Conservation (phyloP, 495 filamentous ascomycete genomes). For the Apiosordaria backusii region DNA sequence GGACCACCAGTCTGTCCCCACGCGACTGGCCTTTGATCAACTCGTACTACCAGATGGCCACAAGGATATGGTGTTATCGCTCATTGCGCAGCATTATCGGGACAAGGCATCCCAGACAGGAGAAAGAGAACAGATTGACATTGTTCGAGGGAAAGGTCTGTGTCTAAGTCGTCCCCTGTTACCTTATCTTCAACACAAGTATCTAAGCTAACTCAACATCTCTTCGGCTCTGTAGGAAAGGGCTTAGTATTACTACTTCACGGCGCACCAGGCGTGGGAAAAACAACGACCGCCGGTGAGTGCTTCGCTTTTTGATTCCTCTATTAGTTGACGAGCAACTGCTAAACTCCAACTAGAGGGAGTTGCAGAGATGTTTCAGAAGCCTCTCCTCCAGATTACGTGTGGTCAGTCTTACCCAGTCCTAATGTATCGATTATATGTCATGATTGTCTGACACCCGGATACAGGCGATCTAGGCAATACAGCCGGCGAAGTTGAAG, state of each 20-base stretch:
- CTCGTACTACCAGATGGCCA: constrained; percentile 37
- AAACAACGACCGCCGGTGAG: constrained; percentile 43
- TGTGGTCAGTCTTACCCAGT: constrained; percentile 20
- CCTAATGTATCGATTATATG: not conserved
- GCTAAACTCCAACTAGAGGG: constrained; percentile 24
- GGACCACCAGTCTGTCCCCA: constrained; percentile 11
- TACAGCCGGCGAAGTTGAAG: constrained; percentile 36
- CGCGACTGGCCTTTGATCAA: constrained; percentile 29
- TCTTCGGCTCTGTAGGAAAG: constrained; percentile 33
- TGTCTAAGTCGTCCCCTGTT: constrained; percentile 10
- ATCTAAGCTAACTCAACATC: too few relatives aligned
- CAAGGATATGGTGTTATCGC: constrained; percentile 34
- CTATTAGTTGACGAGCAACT: too few relatives aligned
- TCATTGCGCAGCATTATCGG: constrained; percentile 41
- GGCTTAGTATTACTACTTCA: constrained; percentile 48
- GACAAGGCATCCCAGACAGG: constrained; percentile 29
- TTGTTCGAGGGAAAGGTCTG: constrained; percentile 44
- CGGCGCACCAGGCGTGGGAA: constrained; percentile 48
- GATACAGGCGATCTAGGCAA: constrained; percentile 39
- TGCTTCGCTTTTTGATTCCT: not conserved
- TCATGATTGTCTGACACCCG: not conserved
- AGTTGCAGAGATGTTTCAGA: constrained; percentile 27
- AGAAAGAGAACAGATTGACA: constrained; percentile 34
- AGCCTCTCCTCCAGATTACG: constrained; percentile 31
- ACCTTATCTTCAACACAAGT: not conserved